Conservation (phyloP, 345 rosid species). For the Brassica juncea region DNA sequence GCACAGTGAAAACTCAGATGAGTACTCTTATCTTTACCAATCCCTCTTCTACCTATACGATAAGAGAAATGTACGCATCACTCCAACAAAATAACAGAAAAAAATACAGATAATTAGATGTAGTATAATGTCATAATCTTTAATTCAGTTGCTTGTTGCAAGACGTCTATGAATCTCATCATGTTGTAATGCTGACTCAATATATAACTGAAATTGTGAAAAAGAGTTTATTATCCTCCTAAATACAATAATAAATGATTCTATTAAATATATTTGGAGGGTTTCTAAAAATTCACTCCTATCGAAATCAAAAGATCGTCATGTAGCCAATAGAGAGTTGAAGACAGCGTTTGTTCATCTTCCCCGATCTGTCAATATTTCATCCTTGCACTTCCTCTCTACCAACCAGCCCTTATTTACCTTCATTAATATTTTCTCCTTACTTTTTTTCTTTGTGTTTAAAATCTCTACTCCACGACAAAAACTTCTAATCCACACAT, state of each 20-base stretch:
- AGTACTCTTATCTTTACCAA: not conserved
- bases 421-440: slow-evolving; percentile 32
- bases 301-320: slow-evolving; percentile 25
- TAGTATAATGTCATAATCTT: not conserved
- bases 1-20: not conserved
- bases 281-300: slow-evolving; percentile 29
- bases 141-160: not conserved
- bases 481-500: not conserved
- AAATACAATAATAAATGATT: slow-evolving; percentile 1
- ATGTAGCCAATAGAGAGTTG: slow-evolving; percentile 33
- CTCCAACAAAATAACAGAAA: not conserved
- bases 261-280: slow-evolving; percentile 29
- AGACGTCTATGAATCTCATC: not conserved
- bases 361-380: slow-evolving; percentile 25
- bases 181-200: slow-evolving; percentile 7
- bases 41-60: not conserved
- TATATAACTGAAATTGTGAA: slow-evolving; percentile 7
- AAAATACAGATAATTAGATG: not conserved
- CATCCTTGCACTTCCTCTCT: slow-evolving; percentile 16
- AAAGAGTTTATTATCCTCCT: not conserved
- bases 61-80: not conserved
- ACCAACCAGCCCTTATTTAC: slow-evolving; percentile 40
- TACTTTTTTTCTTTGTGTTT: not conserved
- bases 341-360: slow-evolving; percentile 35
- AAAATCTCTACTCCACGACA: not conserved